phyloP scores from a whole-genome alignment of 495 filamentous ascomycete species.

The Hapsidospora chrysogenum region DNA sequence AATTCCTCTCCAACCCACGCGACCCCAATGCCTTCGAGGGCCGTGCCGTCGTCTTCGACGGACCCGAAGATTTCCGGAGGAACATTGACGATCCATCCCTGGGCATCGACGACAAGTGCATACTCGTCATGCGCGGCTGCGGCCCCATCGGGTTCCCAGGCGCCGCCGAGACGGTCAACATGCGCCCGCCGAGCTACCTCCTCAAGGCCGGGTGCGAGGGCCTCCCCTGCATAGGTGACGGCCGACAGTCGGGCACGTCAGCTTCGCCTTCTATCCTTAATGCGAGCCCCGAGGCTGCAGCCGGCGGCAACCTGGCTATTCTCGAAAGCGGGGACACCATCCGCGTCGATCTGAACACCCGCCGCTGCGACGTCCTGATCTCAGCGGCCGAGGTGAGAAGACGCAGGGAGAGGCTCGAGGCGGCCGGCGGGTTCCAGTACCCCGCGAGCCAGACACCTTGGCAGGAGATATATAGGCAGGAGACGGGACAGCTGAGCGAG shows the following conservation, averaged over 20 bases:
- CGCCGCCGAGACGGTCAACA: conserved; percentile 53
- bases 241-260: conserved; percentile 57
- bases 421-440: conserved; percentile 22
- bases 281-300: conserved; percentile 52
- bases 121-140: neutral
- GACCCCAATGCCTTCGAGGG: neutral
- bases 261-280: conserved; percentile 69
- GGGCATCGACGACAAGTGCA: neutral
- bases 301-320: conserved; percentile 51
- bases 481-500: neutral
- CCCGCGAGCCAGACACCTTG: neutral
- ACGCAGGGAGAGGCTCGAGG: conserved; percentile 45
- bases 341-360: conserved; percentile 52
- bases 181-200: conserved; percentile 63
- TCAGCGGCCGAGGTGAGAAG: conserved; percentile 43
- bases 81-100: conserved; percentile 18
- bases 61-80: neutral
- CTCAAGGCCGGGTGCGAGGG: conserved; percentile 67
- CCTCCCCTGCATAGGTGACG: conserved; percentile 65
- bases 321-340: conserved; percentile 52
- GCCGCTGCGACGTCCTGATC: conserved; percentile 41
- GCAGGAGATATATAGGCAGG: neutral
- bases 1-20: neutral
- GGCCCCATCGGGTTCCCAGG: neutral
- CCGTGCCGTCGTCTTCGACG: neutral